Evolutionary conservation across 352 stramenopile species (phyloP), one percentile per base, ranked within the genome.

Genomic region (Saprolegnia parasitica): DNA sequence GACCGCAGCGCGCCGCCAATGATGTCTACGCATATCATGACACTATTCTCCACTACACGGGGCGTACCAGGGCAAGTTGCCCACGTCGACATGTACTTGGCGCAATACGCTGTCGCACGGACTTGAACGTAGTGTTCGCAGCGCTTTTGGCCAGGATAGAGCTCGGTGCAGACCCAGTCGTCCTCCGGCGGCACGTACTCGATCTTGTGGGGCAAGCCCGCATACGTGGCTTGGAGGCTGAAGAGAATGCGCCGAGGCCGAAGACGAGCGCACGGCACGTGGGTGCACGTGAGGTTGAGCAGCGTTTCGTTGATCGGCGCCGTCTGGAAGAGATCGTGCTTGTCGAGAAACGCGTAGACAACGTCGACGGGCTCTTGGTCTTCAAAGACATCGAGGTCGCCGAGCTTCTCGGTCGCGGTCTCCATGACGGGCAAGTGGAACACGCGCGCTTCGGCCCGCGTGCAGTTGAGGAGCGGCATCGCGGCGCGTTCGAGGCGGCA

Each of bases 261-360:
- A 55, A 63, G 68, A 6, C 86, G 86, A 10, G 55, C 71, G 63
- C 86, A 93, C 11, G 72, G 71, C 23, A 92, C 83, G 32, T 84
- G 78, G 65, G 88, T 90, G 74, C 86, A 93, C 10, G 89, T 83
- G 15, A 87, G 71, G 65, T 86, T 73, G 1, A 87, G 66, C 23
- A 93, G 65, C 10, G 81, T 81, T 52, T 81, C 89, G 76, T 93
- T 93, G 62, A 93, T 73, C 49, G 86, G 86, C 32, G 75, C 83
- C 5, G 86, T 89, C 67, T 93, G 86, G 71, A 93, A 91, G 26
- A 93, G 56, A 52, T 93, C 86, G 74, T 93, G 86, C 63, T 93
- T 93, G 52, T 93, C 86, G 63, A 93, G 78, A 58, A 93, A 93
- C 20, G 86, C 80, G 64, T 93, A 91, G n/a, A 93, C 82, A 37